Evolutionary conservation across 176 grass and related monocot species (phyloP).

Genomic region (Avena sativa): DNA sequence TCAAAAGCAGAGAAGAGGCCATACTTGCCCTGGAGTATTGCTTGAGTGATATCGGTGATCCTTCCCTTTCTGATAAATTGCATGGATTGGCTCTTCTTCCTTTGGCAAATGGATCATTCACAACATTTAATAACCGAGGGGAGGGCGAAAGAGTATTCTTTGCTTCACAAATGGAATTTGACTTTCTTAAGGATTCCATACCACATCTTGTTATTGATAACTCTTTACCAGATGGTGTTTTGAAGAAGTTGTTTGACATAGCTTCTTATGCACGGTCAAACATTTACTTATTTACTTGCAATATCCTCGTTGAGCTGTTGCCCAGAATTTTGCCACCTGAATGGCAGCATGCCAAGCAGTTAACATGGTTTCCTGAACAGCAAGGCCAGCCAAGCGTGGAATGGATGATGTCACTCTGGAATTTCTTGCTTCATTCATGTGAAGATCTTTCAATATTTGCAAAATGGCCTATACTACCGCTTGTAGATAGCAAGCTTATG

Average conservation of each 20-base stretch:
- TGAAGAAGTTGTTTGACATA: slow-evolving; percentile 78
- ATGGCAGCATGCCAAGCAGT: slow-evolving; percentile 78
- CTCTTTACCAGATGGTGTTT: slow-evolving; percentile 75
- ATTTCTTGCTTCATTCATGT: slow-evolving; percentile 77
- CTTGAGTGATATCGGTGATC: slow-evolving; percentile 72
- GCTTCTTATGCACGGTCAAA: slow-evolving; percentile 73
- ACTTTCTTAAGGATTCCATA: slow-evolving; percentile 77
- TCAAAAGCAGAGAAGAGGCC: slow-evolving; percentile 77
- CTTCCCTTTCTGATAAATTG: slow-evolving; percentile 71
- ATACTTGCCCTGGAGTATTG: slow-evolving; percentile 91
- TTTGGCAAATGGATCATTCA: slow-evolving; percentile 89
- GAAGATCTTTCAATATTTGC: slow-evolving; percentile 80
- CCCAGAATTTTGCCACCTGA: slow-evolving; percentile 93
- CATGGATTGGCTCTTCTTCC: slow-evolving; percentile 87
- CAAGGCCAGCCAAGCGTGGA: slow-evolving; percentile 82
- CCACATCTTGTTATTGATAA: slow-evolving; percentile 88
- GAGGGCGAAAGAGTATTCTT: slow-evolving; percentile 90
- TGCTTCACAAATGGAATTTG: slow-evolving; percentile 74
- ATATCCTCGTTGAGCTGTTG: slow-evolving; percentile 76
- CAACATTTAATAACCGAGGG: slow-evolving; percentile 69
- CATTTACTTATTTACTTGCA: slow-evolving; percentile 74
- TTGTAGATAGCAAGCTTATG: slow-evolving; percentile 69
- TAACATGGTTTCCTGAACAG: slow-evolving; percentile 79
- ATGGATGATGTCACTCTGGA: slow-evolving; percentile 89
- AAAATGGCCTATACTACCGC: slow-evolving; percentile 93